Evolutionary conservation across 345 rosid species (phyloP).

Genomic region (Firmiana major): DNA sequence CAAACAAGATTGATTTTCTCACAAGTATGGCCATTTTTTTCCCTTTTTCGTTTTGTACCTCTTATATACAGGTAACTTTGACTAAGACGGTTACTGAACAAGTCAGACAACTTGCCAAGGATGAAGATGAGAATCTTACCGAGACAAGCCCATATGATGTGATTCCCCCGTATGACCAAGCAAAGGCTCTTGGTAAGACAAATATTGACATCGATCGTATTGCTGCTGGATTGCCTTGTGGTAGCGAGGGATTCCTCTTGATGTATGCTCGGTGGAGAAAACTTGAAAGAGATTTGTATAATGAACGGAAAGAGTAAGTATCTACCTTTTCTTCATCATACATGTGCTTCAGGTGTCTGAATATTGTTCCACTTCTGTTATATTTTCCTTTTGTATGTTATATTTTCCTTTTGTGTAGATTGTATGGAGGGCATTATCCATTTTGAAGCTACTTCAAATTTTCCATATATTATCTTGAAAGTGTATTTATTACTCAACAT

Average conservation of each 20-base stretch:
- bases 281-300: constrained; percentile 95
- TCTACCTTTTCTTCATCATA: constrained; percentile 12
- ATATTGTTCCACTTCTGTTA: background rate
- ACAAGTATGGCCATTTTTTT: background rate
- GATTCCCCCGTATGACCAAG: constrained; percentile 93
- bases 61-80: constrained; percentile 53
- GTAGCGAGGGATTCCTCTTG: constrained; percentile 96
- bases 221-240: constrained; percentile 99
- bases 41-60: constrained; percentile 12
- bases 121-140: constrained; percentile 76
- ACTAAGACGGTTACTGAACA: constrained; percentile 93
- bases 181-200: constrained; percentile 97
- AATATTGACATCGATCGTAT: constrained; percentile 94
- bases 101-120: constrained; percentile 84
- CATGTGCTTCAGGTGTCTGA: background rate
- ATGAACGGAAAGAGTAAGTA: constrained; percentile 90
- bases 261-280: constrained; percentile 99
- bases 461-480: too few relatives aligned
- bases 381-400: too few relatives aligned
- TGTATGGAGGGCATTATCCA: background rate
- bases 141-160: constrained; percentile 65
- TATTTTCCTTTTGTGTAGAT: background rate
- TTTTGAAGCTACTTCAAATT: too few relatives aligned
- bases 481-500: too few relatives aligned
- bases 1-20: background rate